Evolutionary conservation across 495 filamentous ascomycete species (phyloP).

Genomic region (Bombardia bombarda): DNA sequence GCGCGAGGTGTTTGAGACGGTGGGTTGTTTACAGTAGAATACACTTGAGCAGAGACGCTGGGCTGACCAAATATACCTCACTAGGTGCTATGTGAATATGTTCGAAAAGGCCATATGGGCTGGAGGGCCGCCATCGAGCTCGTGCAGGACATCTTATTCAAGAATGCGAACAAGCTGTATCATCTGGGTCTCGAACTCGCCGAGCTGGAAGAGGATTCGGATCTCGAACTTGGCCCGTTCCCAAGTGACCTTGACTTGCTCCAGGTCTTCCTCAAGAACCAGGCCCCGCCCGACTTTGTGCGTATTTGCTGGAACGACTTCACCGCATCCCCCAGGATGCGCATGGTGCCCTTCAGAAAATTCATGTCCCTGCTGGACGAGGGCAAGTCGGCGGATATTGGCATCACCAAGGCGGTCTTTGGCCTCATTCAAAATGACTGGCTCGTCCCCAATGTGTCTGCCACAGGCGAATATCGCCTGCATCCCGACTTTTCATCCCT

Average conservation of each 20-base stretch:
- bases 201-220: slow-evolving; percentile 18
- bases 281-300: slow-evolving; percentile 59
- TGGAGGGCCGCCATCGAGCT: slow-evolving; percentile 48
- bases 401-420: slow-evolving; percentile 46
- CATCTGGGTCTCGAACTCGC: slow-evolving; percentile 39
- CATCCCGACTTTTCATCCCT: slow-evolving; percentile 54
- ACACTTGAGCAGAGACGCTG: not conserved
- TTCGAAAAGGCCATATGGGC: slow-evolving; percentile 48
- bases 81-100: slow-evolving; percentile 56
- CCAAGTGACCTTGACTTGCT: slow-evolving; percentile 31
- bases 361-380: slow-evolving; percentile 51
- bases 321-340: slow-evolving; percentile 58
- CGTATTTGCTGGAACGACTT: slow-evolving; percentile 77
- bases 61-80: not conserved
- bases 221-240: slow-evolving; percentile 7
- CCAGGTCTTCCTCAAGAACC: slow-evolving; percentile 56
- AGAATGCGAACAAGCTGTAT: slow-evolving; percentile 65
- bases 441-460: slow-evolving; percentile 29
- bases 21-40: slow-evolving; percentile 15
- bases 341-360: slow-evolving; percentile 60
- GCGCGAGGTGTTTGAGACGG: slow-evolving; percentile 62
- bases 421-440: slow-evolving; percentile 53
- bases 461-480: slow-evolving; percentile 53
- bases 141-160: slow-evolving; percentile 56
- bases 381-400: slow-evolving; percentile 40